Evolutionary conservation across 2,329 filamentous ascomycete species (phyloP).

Genomic region (Nigrospora osmanthi): DNA sequence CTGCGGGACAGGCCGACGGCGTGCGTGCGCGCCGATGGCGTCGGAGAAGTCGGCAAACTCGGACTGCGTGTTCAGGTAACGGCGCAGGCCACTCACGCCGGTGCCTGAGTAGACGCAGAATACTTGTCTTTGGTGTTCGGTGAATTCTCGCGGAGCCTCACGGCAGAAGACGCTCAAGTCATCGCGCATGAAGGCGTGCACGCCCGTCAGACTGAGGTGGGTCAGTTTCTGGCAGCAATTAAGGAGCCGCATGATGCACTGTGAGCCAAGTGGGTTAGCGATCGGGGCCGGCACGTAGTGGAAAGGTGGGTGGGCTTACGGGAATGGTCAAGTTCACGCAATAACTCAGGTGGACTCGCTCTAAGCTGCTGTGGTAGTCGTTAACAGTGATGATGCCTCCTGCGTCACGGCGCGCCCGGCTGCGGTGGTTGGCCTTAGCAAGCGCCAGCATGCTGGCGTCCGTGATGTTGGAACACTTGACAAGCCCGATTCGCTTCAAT

Average conservation of each 20-base stretch:
- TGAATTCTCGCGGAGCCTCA: slow-evolving; percentile 86
- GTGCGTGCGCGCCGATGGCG: slow-evolving; percentile 5
- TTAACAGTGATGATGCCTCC: slow-evolving; percentile 38
- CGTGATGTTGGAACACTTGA: slow-evolving; percentile 88
- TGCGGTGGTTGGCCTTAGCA: slow-evolving; percentile 58
- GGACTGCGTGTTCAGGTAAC: slow-evolving; percentile 59
- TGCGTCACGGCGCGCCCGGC: slow-evolving; percentile 39
- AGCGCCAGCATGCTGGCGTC: slow-evolving; percentile 82
- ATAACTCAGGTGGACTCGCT: slow-evolving; percentile 94
- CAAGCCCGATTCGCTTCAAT: slow-evolving; percentile 85
- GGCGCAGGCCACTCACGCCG: slow-evolving; percentile 70
- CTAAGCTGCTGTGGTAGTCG: slow-evolving; percentile 56
- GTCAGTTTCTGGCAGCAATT: slow-evolving; percentile 90
- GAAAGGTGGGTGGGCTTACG: slow-evolving; percentile 42
- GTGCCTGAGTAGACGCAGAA: slow-evolving; percentile 96
- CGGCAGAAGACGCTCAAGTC: slow-evolving; percentile 83
- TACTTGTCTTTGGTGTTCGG: slow-evolving; percentile 85
- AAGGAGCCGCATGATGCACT: slow-evolving; percentile 86
- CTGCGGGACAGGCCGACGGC: slow-evolving; percentile 4
- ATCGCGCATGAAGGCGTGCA: slow-evolving; percentile 79
- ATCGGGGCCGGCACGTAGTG: neutral
- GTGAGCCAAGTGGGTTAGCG: neutral
- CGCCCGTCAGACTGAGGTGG: slow-evolving; percentile 88
- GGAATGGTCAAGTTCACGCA: slow-evolving; percentile 77
- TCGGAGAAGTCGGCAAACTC: slow-evolving; percentile 32